Conservation (phyloP, 2,329 filamentous ascomycete species). For the Pestalotiopsis sp. region DNA sequence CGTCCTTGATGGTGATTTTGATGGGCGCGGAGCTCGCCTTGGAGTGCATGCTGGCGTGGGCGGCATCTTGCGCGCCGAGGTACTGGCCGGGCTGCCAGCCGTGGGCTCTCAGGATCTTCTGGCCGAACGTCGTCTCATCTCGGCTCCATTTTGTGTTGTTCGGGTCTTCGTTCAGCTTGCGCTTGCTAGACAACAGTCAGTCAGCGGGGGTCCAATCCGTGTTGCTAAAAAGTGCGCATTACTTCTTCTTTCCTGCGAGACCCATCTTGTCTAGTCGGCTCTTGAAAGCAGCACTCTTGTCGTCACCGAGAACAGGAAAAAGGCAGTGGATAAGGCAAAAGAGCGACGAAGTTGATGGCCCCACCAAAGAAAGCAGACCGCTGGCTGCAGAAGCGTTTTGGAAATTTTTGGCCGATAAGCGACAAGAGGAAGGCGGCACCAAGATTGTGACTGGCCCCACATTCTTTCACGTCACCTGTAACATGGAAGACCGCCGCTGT, state of each 20-base stretch:
- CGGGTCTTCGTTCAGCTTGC: slow-evolving; percentile 85
- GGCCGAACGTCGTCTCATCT: slow-evolving; percentile 81
- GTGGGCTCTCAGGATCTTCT: slow-evolving; percentile 84
- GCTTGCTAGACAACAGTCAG: slow-evolving; percentile 33
- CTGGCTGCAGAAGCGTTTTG: slow-evolving; percentile 1
- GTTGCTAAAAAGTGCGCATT: slow-evolving; percentile 21
- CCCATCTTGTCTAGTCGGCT: slow-evolving; percentile 54
- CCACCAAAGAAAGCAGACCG: slow-evolving; percentile 1
- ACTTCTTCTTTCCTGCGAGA: slow-evolving; percentile 71
- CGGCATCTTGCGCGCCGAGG: slow-evolving; percentile 76
- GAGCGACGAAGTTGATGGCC: slow-evolving; percentile 8
- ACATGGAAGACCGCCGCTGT: background rate
- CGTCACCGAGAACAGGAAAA: background rate
- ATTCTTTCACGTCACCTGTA: background rate
- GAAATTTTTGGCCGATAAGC: slow-evolving; percentile 13
- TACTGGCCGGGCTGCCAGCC: slow-evolving; percentile 89
- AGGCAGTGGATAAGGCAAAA: background rate
- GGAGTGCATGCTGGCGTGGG: slow-evolving; percentile 77
- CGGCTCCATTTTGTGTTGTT: slow-evolving; percentile 95
- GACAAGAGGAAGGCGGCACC: slow-evolving; percentile 1
- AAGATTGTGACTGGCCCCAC: slow-evolving; percentile 1
- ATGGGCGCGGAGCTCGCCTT: slow-evolving; percentile 85
- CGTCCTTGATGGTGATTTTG: slow-evolving; percentile 83
- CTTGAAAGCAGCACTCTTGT: background rate
- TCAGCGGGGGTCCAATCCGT: slow-evolving; percentile 14